Percentiles rank a stretch among this genome's conserved stretches.
Conservation (phyloP, 257 asterid genomes). For the Verbena officinalis region DNA sequence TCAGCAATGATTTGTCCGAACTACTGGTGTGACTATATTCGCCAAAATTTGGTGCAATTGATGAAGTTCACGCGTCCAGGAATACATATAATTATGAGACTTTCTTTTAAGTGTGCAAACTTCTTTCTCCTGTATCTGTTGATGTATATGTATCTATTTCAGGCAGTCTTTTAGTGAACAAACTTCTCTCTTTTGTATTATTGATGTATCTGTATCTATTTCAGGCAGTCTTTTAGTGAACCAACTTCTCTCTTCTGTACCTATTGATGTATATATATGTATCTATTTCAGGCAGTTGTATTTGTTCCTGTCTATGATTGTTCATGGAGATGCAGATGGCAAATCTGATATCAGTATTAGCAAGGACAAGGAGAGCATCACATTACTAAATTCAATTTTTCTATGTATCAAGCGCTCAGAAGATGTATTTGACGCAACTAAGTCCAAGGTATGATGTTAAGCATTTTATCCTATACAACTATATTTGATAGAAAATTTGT, state of each 20-base stretch:
- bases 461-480: slow-evolving; percentile 17
- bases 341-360: slow-evolving; percentile 57
- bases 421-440: slow-evolving; percentile 71
- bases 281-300: slow-evolving; percentile 72
- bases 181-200: too few species aligned
- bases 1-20: neutral
- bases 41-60: slow-evolving; percentile 8
- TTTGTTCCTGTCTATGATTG: slow-evolving; percentile 86
- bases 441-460: slow-evolving; percentile 70
- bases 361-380: slow-evolving; percentile 75
- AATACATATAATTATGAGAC: neutral
- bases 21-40: neutral
- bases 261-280: slow-evolving; percentile 18
- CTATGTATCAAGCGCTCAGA: slow-evolving; percentile 71
- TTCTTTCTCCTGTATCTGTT: slow-evolving; percentile 18
- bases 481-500: slow-evolving; percentile 17
- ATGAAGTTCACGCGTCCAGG: slow-evolving; percentile 5
- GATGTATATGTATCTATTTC: slow-evolving; percentile 22
- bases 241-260: slow-evolving; percentile 17
- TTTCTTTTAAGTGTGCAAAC: too few species aligned
- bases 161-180: slow-evolving; percentile 13
- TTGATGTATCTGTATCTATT: too few species aligned
- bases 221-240: too few species aligned
- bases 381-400: slow-evolving; percentile 59
- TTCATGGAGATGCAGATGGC: slow-evolving; percentile 75